These are phyloP conservation scores for Microthyrium microscopicum DNA, from an alignment of 2,329 filamentous ascomycete genomes.

Conservation along the genomic window DNA sequence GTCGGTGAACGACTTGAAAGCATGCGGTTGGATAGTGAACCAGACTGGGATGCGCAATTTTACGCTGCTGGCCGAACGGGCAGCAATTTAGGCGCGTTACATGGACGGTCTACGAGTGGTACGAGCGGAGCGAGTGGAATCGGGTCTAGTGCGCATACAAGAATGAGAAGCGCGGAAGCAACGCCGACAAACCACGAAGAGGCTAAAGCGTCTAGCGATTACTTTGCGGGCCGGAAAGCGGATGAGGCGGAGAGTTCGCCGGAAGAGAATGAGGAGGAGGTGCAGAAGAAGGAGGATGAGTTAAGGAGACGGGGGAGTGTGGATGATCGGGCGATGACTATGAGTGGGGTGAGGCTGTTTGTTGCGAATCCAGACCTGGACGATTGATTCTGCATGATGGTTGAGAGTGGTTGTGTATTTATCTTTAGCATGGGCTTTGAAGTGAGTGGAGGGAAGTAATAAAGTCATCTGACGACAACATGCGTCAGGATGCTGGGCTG, in stretches of 20 bases:
- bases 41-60: conserved; percentile 3
- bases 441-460: no score
- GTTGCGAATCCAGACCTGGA: conserved; percentile 69
- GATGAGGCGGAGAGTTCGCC: conserved; percentile 33
- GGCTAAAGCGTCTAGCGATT: conserved; percentile 41
- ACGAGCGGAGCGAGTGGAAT: conserved; percentile 10
- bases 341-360: conserved; percentile 54
- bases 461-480: no score
- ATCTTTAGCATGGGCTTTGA: no score
- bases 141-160: not conserved
- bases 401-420: no score
- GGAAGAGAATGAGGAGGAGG: conserved; percentile 21
- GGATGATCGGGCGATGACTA: conserved; percentile 64
- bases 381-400: conserved; percentile 20
- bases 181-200: conserved; percentile 18
- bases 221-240: no score
- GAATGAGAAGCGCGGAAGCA: not conserved
- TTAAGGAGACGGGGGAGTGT: conserved; percentile 63
- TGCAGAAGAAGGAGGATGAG: conserved; percentile 42
- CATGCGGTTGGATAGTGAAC: conserved; percentile 7
- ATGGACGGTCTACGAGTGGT: conserved; percentile 24
- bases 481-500: no score
- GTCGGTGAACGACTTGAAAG: conserved; percentile 32
- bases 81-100: conserved; percentile 16
- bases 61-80: not conserved